Conservation (phyloP, 345 rosid genomes). For the Citrus unshiu region DNA sequence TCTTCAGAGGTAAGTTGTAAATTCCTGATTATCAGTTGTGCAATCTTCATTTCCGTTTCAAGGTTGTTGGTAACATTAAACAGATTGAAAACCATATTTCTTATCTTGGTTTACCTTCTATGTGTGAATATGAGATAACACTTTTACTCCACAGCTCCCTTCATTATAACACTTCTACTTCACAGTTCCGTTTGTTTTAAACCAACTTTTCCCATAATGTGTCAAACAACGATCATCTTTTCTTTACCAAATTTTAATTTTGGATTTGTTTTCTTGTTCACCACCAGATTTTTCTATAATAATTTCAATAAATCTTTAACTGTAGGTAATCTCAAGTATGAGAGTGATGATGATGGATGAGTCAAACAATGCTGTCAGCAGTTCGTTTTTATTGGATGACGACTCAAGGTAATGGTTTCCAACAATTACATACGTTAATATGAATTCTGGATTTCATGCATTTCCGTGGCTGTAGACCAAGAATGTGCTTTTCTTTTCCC, state of each 20-base stretch:
- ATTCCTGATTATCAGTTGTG: background rate
- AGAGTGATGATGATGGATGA: constrained; percentile 62
- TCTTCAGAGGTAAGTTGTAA: constrained; percentile 73
- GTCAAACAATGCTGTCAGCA: constrained; percentile 60
- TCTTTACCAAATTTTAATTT: background rate
- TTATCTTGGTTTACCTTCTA: too few relatives aligned
- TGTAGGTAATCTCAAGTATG: constrained; percentile 84
- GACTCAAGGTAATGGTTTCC: constrained; percentile 64
- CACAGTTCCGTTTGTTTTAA: background rate
- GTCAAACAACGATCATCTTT: background rate
- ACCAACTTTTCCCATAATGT: background rate
- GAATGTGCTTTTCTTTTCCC: background rate
- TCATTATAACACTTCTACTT: background rate
- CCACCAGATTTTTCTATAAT: background rate
- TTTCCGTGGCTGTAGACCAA: background rate
- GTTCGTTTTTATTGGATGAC: constrained; percentile 83
- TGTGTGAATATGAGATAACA: background rate
- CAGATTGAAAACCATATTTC: too few relatives aligned
- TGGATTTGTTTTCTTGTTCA: background rate
- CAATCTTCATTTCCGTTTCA: background rate
- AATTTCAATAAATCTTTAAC: constrained; percentile 3
- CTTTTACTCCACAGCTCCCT: background rate
- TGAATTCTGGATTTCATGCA: background rate
- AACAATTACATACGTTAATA: background rate
- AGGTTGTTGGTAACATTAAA: background rate